Conservation (phyloP, 2,329 filamentous ascomycete genomes). For the Myotisia sp. region DNA sequence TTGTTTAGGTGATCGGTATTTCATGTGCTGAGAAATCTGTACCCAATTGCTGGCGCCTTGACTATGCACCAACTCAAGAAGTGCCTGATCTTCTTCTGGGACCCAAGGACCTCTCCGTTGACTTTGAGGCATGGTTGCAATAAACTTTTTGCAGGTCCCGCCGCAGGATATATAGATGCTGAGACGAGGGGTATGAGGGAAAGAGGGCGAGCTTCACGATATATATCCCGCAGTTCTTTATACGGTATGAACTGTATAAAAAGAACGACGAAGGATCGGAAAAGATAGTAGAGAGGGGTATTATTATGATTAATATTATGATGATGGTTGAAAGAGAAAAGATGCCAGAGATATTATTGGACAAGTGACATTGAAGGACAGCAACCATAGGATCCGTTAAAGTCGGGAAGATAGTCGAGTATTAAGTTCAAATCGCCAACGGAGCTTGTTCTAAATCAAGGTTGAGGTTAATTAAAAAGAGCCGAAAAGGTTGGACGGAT, state of each 20-base stretch:
- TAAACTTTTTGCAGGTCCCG: too few relatives aligned
- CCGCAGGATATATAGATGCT: constrained; percentile 1
- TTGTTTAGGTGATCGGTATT: constrained; percentile 76
- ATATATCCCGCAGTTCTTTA: too few relatives aligned
- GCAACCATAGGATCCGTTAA: constrained; percentile 5
- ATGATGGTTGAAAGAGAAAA: too few relatives aligned
- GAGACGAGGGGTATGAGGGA: not conserved
- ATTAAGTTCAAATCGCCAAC: constrained; percentile 3
- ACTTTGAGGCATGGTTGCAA: constrained; percentile 28
- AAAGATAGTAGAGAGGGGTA: too few relatives aligned
- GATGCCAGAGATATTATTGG: too few relatives aligned
- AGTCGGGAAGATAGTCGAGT: constrained; percentile 6
- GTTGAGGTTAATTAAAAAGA: constrained; percentile 6
- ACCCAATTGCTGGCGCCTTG: constrained; percentile 83
- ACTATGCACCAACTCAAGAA: constrained; percentile 55
- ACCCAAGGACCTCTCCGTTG: constrained; percentile 75
- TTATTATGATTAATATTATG: too few relatives aligned
- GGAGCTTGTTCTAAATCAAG: constrained; percentile 6
- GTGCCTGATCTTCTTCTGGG: constrained; percentile 55
- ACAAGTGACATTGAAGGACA: too few relatives aligned
- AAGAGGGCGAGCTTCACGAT: too few relatives aligned
- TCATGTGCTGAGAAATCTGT: constrained; percentile 60
- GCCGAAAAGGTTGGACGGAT: constrained; percentile 5
- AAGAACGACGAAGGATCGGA: too few relatives aligned
- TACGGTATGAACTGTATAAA: too few relatives aligned